Conservation (phyloP, 2,329 filamentous ascomycete species). For the Penicillium sp. region DNA sequence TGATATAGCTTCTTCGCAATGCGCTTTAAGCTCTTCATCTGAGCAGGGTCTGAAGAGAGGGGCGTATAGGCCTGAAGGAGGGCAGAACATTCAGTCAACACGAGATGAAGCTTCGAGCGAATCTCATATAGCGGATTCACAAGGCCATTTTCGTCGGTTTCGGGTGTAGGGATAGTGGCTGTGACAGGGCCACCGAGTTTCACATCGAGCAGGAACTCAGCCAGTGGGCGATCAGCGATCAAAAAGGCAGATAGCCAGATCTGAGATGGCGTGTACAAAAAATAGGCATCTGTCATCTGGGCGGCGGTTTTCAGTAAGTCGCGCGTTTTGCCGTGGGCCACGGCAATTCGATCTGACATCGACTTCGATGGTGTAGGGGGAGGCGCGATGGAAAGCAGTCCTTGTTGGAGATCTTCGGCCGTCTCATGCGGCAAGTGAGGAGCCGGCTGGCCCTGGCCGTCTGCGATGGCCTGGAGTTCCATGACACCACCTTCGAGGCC, state of each 20-base stretch:
- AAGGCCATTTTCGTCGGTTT: conserved; percentile 6
- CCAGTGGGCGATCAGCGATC: conserved; percentile 65
- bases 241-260: conserved; percentile 84
- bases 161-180: conserved; percentile 10
- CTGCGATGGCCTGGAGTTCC: conserved; percentile 71
- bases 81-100: conserved; percentile 41
- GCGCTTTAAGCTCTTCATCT: conserved; percentile 46
- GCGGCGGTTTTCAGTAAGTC: conserved; percentile 77
- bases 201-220: conserved; percentile 47
- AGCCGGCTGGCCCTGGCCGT: conserved; percentile 54
- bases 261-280: conserved; percentile 91
- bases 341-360: conserved; percentile 52
- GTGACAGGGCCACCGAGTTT: conserved; percentile 39
- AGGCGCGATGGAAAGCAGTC: conserved; percentile 34
- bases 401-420: conserved; percentile 32
- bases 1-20: conserved; percentile 54
- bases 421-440: conserved; percentile 34
- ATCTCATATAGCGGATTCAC: conserved; percentile 33
- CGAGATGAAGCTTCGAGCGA: conserved; percentile 40
- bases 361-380: conserved; percentile 30
- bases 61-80: conserved; percentile 44
- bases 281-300: conserved; percentile 91
- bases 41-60: conserved; percentile 39
- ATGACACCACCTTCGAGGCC: conserved; percentile 83
- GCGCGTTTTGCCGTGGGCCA: conserved; percentile 72